Conservation (phyloP, 805 yeast species). For the Brettanomyces bruxellensis region DNA sequence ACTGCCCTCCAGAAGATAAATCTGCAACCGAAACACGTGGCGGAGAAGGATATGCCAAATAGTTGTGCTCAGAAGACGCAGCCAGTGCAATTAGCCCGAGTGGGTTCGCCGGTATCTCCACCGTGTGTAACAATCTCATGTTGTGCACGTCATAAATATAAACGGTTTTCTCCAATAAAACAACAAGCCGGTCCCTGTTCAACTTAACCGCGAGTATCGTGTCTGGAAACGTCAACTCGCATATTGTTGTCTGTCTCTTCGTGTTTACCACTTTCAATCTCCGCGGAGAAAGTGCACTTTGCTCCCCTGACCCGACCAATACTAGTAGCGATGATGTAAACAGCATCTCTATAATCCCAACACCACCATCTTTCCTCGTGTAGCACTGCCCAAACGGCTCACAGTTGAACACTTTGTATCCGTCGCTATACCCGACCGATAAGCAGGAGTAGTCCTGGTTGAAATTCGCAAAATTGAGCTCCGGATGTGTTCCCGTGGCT, state of each 20-base stretch:
- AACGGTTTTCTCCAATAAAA: constrained; percentile 76
- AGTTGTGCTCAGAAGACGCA: constrained; percentile 40
- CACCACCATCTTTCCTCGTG: constrained; percentile 38
- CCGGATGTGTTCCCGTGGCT: too few relatives aligned
- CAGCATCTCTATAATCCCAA: constrained; percentile 84
- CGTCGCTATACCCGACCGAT: constrained; percentile 58
- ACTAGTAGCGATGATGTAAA: constrained; percentile 82
- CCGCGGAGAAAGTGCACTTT: constrained; percentile 69
- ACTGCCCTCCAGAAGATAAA: background rate
- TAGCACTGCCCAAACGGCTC: constrained; percentile 78
- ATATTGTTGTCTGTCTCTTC: constrained; percentile 57
- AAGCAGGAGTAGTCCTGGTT: constrained; percentile 86
- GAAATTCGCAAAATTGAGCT: constrained; percentile 29
- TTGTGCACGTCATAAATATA: constrained; percentile 86
- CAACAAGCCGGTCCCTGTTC: constrained; percentile 76
- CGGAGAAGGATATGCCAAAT: constrained; percentile 69
- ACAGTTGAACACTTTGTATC: constrained; percentile 75
- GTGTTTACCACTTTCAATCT: constrained; percentile 78
- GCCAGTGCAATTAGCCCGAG: constrained; percentile 58
- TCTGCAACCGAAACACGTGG: constrained; percentile 36
- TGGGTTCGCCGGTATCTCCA: constrained; percentile 53
- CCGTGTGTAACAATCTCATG: constrained; percentile 71
- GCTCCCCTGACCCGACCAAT: constrained; percentile 74
- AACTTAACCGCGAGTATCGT: constrained; percentile 65
- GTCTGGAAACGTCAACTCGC: constrained; percentile 86